These are phyloP conservation scores for Vitis hybrid DNA, from an alignment of 177 flowering plant genomes.

Conservation along the genomic window DNA sequence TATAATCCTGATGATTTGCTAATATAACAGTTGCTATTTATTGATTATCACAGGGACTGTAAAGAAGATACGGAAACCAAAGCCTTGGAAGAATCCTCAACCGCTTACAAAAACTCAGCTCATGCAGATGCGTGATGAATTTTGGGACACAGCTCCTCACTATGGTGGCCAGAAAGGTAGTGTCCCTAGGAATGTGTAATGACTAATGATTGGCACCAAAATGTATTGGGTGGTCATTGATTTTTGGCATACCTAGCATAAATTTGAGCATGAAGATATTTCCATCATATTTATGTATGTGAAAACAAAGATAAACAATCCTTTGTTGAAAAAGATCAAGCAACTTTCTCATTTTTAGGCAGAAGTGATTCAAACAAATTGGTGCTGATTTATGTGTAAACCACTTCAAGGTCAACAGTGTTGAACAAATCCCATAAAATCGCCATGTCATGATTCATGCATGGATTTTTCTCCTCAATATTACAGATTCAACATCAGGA, in stretches of 20 bases:
- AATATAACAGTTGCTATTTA: not conserved
- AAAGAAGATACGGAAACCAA: conserved; percentile 57
- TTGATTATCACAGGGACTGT: conserved; percentile 27
- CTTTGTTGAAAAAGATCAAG: not conserved
- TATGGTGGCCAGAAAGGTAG: conserved; percentile 70
- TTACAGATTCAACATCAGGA: too few species aligned
- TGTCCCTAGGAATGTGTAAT: not conserved
- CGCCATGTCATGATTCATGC: too few species aligned
- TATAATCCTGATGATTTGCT: not conserved
- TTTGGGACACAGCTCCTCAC: conserved; percentile 81
- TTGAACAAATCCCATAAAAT: too few species aligned
- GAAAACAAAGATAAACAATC: not conserved
- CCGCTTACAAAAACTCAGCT: conserved; percentile 58
- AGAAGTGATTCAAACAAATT: too few species aligned
- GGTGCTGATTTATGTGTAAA: too few species aligned
- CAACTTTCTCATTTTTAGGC: too few species aligned
- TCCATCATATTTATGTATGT: not conserved
- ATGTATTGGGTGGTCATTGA: not conserved
- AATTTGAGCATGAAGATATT: not conserved
- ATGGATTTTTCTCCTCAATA: too few species aligned
- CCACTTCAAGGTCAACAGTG: too few species aligned
- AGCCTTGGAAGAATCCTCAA: conserved; percentile 64
- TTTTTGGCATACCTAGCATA: not conserved
- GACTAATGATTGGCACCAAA: not conserved
- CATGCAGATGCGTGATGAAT: conserved; percentile 57